Conservation (phyloP, 768 basidiomycete species). For the Cystobasidium ongulense region DNA sequence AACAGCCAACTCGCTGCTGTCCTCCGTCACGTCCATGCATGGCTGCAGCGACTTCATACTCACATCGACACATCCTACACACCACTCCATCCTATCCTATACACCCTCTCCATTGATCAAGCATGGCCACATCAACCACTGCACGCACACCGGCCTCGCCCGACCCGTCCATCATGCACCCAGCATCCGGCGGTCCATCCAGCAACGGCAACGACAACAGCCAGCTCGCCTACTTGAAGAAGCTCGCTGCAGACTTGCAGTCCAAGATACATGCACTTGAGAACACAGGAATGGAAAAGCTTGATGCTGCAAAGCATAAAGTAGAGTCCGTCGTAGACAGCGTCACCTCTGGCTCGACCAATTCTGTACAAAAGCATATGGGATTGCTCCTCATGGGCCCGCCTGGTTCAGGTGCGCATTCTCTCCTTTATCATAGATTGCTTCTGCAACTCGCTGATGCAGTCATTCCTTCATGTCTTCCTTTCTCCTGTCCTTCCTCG, state of each 20-base stretch:
- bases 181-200: not conserved
- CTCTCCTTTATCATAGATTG: not conserved
- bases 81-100: not conserved
- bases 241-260: slow-evolving; percentile 78
- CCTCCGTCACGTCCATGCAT: not conserved
- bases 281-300: slow-evolving; percentile 48
- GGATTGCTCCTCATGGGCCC: slow-evolving; percentile 91
- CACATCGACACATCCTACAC: not conserved
- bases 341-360: slow-evolving; percentile 50
- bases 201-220: not conserved
- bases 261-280: slow-evolving; percentile 79
- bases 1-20: not conserved
- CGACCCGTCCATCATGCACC: slow-evolving; percentile 3
- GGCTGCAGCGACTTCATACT: not conserved
- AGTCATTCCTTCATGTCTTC: not conserved
- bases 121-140: slow-evolving; percentile 23
- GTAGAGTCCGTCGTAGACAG: slow-evolving; percentile 37
- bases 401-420: slow-evolving; percentile 78
- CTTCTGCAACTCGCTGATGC: not conserved
- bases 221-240: slow-evolving; percentile 91
- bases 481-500: not conserved
- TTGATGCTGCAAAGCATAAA: slow-evolving; percentile 35
- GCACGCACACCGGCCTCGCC: slow-evolving; percentile 10
- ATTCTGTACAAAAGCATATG: slow-evolving; percentile 57
- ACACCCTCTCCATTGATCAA: not conserved